Percentiles rank a stretch among this genome's conserved stretches.
Evolutionary conservation across 495 filamentous ascomycete genomes (phyloP).

Genomic region (Podospora comata): DNA sequence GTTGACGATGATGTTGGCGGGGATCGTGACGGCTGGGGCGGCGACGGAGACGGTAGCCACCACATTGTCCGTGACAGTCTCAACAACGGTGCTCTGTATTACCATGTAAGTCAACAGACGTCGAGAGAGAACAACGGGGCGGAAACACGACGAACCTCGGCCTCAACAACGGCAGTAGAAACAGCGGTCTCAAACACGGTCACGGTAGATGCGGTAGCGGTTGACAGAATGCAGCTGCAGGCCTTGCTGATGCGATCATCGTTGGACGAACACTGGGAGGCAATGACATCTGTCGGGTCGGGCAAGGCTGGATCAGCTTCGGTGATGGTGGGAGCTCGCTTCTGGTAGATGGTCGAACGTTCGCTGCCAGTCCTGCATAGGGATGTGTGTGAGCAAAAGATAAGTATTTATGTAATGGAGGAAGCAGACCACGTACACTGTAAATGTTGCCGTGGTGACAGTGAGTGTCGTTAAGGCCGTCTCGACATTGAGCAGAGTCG

Average conservation of each 20-base stretch:
- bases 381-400: neutral
- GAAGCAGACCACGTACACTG: slow-evolving; percentile 11
- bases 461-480: slow-evolving; percentile 16
- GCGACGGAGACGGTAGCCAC: slow-evolving; percentile 14
- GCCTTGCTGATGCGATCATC: slow-evolving; percentile 23
- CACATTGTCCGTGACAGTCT: slow-evolving; percentile 17
- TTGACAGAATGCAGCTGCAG: slow-evolving; percentile 25
- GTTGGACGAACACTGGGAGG: slow-evolving; percentile 17
- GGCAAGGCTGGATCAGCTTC: neutral
- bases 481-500: slow-evolving; percentile 16
- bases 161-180: slow-evolving; percentile 17
- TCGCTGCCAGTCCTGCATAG: neutral
- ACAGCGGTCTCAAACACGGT: slow-evolving; percentile 12
- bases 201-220: slow-evolving; percentile 21
- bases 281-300: slow-evolving; percentile 13
- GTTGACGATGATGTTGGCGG: slow-evolving; percentile 19
- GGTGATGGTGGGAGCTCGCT: slow-evolving; percentile 5
- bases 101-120: neutral
- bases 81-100: slow-evolving; percentile 14
- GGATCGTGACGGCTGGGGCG: slow-evolving; percentile 14
- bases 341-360: slow-evolving; percentile 19
- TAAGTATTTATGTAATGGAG: neutral
- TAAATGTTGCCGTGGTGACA: slow-evolving; percentile 17
- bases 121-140: neutral
- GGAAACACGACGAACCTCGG: slow-evolving; percentile 1